Percentiles rank a stretch among this genome's conserved stretches.
Conservation (phyloP, 2,329 filamentous ascomycete genomes). For the Paraphaeosphaeria minitans region DNA sequence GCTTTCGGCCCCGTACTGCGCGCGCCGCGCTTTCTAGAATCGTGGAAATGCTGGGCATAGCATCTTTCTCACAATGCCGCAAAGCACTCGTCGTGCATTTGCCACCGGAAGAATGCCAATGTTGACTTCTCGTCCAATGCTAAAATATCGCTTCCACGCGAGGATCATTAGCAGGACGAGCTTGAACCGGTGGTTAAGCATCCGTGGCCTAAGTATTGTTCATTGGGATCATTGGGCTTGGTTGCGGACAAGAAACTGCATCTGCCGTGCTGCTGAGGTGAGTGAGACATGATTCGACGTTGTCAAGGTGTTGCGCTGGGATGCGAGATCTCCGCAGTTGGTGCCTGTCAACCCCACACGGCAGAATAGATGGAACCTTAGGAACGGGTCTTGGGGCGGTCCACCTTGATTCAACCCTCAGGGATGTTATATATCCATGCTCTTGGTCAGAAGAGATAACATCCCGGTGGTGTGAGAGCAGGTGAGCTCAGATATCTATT, state of each 20-base stretch:
- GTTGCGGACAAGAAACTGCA: conserved; percentile 16
- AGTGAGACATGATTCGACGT: conserved; percentile 10
- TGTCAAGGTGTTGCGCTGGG: conserved; percentile 13
- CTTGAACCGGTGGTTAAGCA: neutral
- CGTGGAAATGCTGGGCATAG: conserved; percentile 6
- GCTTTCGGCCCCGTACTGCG: conserved; percentile 4
- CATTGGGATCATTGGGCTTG: conserved; percentile 10
- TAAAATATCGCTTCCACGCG: neutral
- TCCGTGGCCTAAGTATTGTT: neutral
- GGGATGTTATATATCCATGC: conserved; percentile 17
- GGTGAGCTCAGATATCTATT: conserved; percentile 17
- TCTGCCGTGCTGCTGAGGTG: conserved; percentile 19
- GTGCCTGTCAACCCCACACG: conserved; percentile 26
- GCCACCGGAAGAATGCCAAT: conserved; percentile 25
- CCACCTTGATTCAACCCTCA: conserved; percentile 18
- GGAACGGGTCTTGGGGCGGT: conserved; percentile 22
- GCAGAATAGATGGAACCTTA: conserved; percentile 28
- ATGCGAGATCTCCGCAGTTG: conserved; percentile 16
- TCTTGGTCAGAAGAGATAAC: conserved; percentile 17
- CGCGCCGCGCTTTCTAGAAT: conserved; percentile 19
- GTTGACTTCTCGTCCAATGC: neutral
- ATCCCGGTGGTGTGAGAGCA: conserved; percentile 9
- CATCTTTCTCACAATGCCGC: neutral
- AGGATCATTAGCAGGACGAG: neutral
- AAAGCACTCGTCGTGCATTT: conserved; percentile 15